Base-by-base conservation (phyloP, 2,329 filamentous ascomycete species). In the Aureobasidium sp. region DNA sequence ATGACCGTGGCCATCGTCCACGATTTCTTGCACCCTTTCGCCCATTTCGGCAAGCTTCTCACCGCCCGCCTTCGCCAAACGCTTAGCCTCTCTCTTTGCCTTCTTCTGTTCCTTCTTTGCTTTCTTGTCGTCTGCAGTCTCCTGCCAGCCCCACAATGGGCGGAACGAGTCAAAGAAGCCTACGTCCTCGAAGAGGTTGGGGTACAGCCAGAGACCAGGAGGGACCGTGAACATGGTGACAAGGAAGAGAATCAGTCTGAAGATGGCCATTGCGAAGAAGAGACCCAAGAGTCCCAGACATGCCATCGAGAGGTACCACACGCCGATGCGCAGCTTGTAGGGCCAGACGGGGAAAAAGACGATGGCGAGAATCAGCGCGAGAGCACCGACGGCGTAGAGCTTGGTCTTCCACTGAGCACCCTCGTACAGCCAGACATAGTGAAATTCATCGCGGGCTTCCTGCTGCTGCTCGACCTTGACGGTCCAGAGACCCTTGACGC, bases 261-360 rank as follows among this genome's bases (percentile, higher is more conserved):
- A 91, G 71, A 99, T 96, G 6, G 93, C 89, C 94, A 99, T 97
- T 71, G 86, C 85, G 76, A 99, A 97, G 85, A 99, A 99, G 55
- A 96, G 78, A 62, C 90, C 94, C 49, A 99, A 84, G 34, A 97
- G 80, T 47, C 90, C 88, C 67, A 99, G 82, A 83, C 96, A 89
- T 64, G 88, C 93, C 86, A 96, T 96, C 75, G 89, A 94, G 45
- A 97, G 81, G 75, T 99, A 97, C 89, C 96, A 99, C 53, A 97
- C 94, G 59, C 93, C 94, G 69, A 94, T 87, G 70, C 94, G 85
- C 77, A 99, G 79, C 74, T 91, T 86, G 65, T 96, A 83, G 1
- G 94, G 94, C 94, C 94, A 99, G 62, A 99, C 84, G 11, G 94
- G 94, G 80, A 99, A 99, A 71, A 97, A 85, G 64, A 99, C 92